These are phyloP conservation scores for Holtermanniella nyarrowii DNA, from an alignment of 768 basidiomycete species.

Conservation along the genomic window DNA sequence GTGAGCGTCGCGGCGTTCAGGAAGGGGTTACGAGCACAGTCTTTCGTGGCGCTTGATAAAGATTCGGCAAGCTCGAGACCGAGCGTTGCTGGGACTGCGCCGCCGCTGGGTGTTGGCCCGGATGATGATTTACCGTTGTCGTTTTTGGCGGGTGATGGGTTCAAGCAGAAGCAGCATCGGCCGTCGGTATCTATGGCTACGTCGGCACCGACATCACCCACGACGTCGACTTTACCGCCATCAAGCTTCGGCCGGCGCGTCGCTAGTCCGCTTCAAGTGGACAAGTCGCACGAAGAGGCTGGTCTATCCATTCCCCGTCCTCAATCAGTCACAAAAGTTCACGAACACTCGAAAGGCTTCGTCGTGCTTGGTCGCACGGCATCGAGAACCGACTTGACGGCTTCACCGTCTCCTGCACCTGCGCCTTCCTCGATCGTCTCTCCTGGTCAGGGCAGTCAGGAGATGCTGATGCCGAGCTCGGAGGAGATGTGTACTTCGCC, in stretches of 20 bases:
- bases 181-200: neutral
- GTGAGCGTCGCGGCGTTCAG: constrained; percentile 30
- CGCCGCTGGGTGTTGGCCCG: neutral
- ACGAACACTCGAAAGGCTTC: neutral
- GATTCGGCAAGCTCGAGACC: neutral
- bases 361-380: neutral
- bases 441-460: neutral
- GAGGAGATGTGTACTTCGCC: neutral
- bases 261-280: neutral
- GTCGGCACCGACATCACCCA: neutral
- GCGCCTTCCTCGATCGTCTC: neutral
- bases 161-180: neutral
- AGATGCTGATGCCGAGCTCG: neutral
- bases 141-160: neutral
- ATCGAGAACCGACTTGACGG: neutral
- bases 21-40: constrained; percentile 14
- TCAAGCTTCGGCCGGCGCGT: neutral
- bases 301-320: neutral
- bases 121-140: neutral
- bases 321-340: neutral
- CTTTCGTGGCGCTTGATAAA: neutral
- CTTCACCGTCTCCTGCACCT: neutral
- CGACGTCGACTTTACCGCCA: neutral
- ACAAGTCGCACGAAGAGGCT: neutral
- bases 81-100: neutral